Base-by-base conservation (phyloP, 257 asterid genomes). In the Fraxinus excelsior region DNA sequence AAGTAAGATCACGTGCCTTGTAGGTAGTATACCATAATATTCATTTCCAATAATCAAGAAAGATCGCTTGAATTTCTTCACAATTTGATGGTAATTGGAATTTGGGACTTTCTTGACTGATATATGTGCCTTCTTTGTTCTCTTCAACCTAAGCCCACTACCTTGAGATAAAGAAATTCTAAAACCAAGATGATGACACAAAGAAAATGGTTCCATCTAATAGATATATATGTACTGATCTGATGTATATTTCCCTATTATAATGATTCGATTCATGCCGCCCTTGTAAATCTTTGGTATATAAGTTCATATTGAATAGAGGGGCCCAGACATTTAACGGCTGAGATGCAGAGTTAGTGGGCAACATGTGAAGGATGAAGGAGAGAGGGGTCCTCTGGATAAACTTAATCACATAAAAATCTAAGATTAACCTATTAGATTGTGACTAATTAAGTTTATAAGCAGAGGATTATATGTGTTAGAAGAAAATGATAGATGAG, bases 1-100 rank as follows among this genome's bases (percentile, higher is more conserved):
- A 88, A 88, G 86, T 88, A 93, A 85, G 85, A 83, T 71, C 87
- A 81, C 74, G 89, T 81, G 85, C 67, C 25, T 60, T 87, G 72
- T 71, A 44, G 70, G 81, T 79, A 77, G 79, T 46, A 21, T 51
- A 70, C 72, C 76, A 70, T 71, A 60, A 60, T 77, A 77, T 65
- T 69, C 58, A 56, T 70, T 69, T 23, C 34, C 76, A 26, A 53
- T 53, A 58, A 58, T 60, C 76, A 71, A 60, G 25, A 67, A 9
- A 34, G 65, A 70, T 56, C 7, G 65, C 65, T 56, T 56, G 12
- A 56, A n/a, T 56, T 53, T 19, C 65, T 56, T 56, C 26, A 56
- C 23, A 56, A n/a, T 46, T 16, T 14, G 56, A 46, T 14, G 4
- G 10, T 56, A 56, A 56, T 18, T 21, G 26, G 49, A 18, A 51